These are phyloP conservation scores for Candolleomyces eurysporus DNA, from an alignment of 768 basidiomycete genomes.

Conservation along the genomic window DNA sequence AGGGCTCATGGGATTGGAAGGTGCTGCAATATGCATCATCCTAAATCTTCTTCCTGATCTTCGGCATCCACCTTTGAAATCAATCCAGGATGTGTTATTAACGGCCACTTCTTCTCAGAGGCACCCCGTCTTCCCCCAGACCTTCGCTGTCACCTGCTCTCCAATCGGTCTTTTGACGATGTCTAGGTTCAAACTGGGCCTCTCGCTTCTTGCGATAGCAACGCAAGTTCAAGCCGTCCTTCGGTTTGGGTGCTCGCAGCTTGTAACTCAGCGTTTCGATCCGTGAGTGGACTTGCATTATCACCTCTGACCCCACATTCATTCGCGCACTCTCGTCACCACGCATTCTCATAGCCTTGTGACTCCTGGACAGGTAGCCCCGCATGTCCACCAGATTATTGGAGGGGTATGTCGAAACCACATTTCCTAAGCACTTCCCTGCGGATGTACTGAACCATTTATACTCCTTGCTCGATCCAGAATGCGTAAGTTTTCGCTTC, in stretches of 20 bases:
- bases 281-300: neutral
- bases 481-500: constrained; percentile 6
- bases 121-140: too few relatives aligned
- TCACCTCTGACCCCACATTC: neutral
- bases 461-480: neutral
- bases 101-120: too few relatives aligned
- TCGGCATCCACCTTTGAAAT: neutral
- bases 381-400: constrained; percentile 2
- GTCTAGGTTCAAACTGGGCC: neutral
- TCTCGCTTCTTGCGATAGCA: neutral
- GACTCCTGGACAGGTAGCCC: neutral
- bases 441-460: too few relatives aligned
- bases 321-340: too few relatives aligned
- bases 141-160: too few relatives aligned
- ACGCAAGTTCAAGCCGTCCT: neutral
- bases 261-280: constrained; percentile 3
- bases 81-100: too few relatives aligned
- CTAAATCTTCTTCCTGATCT: constrained; percentile 3
- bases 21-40: neutral
- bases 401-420: neutral
- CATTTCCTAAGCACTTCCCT: neutral
- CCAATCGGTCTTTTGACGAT: too few relatives aligned
- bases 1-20: too few relatives aligned
- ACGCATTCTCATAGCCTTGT: neutral
- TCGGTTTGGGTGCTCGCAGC: constrained; percentile 5